A percentile compares a stretch with the other conserved stretches of the same genome.
Evolutionary conservation across 176 grass and related monocot species (phyloP).

Genomic region (Dactylis glomerata): DNA sequence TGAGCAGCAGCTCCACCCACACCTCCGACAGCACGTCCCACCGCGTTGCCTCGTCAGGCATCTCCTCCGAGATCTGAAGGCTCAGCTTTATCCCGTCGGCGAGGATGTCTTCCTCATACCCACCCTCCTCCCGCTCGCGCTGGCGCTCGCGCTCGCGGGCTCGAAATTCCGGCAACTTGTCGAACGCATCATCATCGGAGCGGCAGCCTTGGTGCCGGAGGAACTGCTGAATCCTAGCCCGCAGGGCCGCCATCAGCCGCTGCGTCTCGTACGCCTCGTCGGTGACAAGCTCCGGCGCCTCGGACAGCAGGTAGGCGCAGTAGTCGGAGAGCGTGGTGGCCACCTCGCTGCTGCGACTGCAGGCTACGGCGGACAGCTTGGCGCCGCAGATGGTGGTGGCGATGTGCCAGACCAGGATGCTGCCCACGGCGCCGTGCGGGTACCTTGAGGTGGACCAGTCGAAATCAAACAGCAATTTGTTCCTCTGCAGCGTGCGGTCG

Average conservation of each 20-base stretch:
- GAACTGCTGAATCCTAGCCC: neutral
- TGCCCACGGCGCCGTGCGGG: neutral
- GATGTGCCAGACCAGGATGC: slow-evolving; percentile 22
- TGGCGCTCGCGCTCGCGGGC: neutral
- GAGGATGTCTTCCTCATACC: too few relatives aligned
- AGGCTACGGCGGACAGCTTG: accelerated
- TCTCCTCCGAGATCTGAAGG: neutral
- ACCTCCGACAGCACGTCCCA: neutral
- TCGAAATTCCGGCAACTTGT: neutral
- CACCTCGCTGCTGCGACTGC: neutral
- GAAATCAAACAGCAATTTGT: neutral
- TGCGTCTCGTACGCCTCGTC: neutral
- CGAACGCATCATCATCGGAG: neutral
- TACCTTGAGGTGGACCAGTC: slow-evolving; percentile 15
- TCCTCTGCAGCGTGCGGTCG: neutral
- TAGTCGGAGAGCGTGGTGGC: slow-evolving; percentile 10
- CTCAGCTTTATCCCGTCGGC: neutral
- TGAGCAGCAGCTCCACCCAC: neutral
- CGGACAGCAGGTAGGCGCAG: slow-evolving; percentile 14
- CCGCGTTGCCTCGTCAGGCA: neutral
- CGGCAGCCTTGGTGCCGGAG: neutral
- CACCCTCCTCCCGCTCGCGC: too few relatives aligned
- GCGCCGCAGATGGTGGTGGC: neutral
- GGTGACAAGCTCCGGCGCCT: slow-evolving; percentile 5
- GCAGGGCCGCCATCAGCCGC: neutral